A percentile compares a stretch with the other conserved stretches of the same genome.
These are phyloP conservation scores for Populus trichocarpa DNA, from an alignment of 441 rosid genomes.

Conservation along the genomic window DNA sequence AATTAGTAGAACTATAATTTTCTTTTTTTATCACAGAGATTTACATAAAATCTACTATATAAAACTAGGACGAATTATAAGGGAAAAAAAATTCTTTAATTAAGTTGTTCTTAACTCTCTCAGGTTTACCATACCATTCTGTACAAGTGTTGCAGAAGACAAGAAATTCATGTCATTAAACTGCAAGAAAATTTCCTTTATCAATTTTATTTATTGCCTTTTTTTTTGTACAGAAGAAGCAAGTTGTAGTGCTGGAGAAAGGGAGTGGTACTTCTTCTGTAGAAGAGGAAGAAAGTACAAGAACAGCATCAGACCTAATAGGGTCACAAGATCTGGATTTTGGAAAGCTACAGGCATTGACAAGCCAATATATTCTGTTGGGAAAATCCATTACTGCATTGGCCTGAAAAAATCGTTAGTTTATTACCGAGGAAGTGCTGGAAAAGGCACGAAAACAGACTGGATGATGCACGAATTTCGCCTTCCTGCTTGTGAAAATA, in stretches of 20 bases:
- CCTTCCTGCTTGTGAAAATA: slow-evolving; percentile 22
- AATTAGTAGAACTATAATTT: background rate
- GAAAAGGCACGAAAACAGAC: slow-evolving; percentile 52
- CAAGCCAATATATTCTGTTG: slow-evolving; percentile 31
- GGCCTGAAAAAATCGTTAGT: slow-evolving; percentile 48
- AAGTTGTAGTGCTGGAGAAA: slow-evolving; percentile 18
- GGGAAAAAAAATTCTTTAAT: background rate
- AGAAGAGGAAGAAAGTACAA: slow-evolving; percentile 46
- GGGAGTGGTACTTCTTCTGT: slow-evolving; percentile 44
- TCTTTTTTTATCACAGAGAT: background rate
- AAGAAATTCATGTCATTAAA: background rate
- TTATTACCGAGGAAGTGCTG: slow-evolving; percentile 46
- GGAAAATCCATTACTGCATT: slow-evolving; percentile 19
- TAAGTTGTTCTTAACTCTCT: background rate
- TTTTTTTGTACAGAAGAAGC: background rate
- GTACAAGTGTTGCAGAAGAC: background rate
- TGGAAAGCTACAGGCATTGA: slow-evolving; percentile 64
- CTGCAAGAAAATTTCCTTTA: background rate
- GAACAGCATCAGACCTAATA: slow-evolving; percentile 51
- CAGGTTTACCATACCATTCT: background rate
- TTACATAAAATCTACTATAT: background rate
- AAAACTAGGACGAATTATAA: too few relatives aligned
- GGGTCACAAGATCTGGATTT: slow-evolving; percentile 53
- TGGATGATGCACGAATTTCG: slow-evolving; percentile 73
- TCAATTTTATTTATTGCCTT: background rate